These are phyloP conservation scores for Sarocladium brachiariae DNA, from an alignment of 2,329 filamentous ascomycete genomes.

Conservation along the genomic window DNA sequence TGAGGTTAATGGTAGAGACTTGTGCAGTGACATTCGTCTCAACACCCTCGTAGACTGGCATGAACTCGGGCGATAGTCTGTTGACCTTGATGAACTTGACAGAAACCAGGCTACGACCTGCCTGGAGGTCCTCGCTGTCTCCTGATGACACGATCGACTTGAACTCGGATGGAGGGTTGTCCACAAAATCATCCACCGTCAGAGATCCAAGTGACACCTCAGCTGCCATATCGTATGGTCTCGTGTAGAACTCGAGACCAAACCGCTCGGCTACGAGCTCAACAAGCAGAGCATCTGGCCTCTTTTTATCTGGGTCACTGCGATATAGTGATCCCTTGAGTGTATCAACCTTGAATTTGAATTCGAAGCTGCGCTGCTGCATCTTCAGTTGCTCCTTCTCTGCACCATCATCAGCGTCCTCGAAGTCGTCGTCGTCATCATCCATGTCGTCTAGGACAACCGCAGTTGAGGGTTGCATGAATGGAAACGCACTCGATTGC, in stretches of 20 bases:
- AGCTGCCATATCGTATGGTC: conserved; percentile 87
- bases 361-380: conserved; percentile 88
- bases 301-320: conserved; percentile 70
- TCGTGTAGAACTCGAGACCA: conserved; percentile 76
- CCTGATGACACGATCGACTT: conserved; percentile 93
- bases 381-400: conserved; percentile 57
- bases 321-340: conserved; percentile 88
- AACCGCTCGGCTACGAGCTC: conserved; percentile 90
- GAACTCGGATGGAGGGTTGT: conserved; percentile 81
- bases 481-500: conserved; percentile 67
- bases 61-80: conserved; percentile 84
- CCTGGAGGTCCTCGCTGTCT: conserved; percentile 62
- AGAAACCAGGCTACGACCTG: conserved; percentile 75
- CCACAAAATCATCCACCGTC: conserved; percentile 90
- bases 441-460: conserved; percentile 75
- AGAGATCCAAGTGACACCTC: conserved; percentile 83
- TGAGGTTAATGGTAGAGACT: conserved; percentile 91
- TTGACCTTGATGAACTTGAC: conserved; percentile 90
- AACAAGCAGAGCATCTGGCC: conserved; percentile 75
- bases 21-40: conserved; percentile 87
- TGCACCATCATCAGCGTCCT: conserved; percentile 56
- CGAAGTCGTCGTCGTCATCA: conserved; percentile 56
- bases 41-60: conserved; percentile 84
- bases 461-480: conserved; percentile 63
- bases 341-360: conserved; percentile 93